A percentile compares a stretch with the other conserved stretches of the same genome.
These are phyloP conservation scores for Mentha longifolia DNA, from an alignment of 257 asterid genomes.

Conservation along the genomic window DNA sequence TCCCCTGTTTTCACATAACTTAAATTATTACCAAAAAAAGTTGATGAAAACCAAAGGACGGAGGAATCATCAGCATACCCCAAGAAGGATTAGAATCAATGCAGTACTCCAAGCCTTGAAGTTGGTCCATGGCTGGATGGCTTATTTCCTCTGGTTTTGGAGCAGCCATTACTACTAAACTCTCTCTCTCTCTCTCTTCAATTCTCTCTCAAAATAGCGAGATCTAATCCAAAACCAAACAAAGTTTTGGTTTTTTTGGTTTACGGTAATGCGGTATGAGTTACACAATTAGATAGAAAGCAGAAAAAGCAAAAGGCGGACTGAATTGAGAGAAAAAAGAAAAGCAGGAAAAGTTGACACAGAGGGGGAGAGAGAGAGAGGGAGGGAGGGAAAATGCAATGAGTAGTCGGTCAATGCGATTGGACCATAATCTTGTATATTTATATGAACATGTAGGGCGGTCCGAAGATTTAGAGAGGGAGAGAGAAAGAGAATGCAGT, in stretches of 20 bases:
- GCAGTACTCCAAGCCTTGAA: conserved; percentile 97
- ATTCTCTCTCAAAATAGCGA: conserved; percentile 4
- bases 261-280: conserved; percentile 38
- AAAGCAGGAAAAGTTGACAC: conserved; percentile 45
- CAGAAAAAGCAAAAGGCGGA: conserved; percentile 44
- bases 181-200: conserved; percentile 24
- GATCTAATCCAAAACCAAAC: conserved; percentile 27
- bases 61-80: conserved; percentile 53
- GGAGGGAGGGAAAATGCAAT: not conserved
- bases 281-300: conserved; percentile 47
- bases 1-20: conserved; percentile 65
- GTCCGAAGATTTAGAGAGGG: conserved; percentile 31
- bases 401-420: conserved; percentile 45
- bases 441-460: conserved; percentile 39
- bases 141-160: conserved; percentile 92
- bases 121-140: conserved; percentile 95
- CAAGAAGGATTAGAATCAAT: conserved; percentile 98
- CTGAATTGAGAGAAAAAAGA: conserved; percentile 36
- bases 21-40: conserved; percentile 18
- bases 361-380: conserved; percentile 23
- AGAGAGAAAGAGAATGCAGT: conserved; percentile 32
- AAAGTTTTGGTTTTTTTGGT: conserved; percentile 4
- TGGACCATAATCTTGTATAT: conserved; percentile 39
- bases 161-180: conserved; percentile 65
- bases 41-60: not conserved